These are phyloP conservation scores for Danielozyma ontarioensis DNA, from an alignment of 805 yeast genomes.

Conservation along the genomic window DNA sequence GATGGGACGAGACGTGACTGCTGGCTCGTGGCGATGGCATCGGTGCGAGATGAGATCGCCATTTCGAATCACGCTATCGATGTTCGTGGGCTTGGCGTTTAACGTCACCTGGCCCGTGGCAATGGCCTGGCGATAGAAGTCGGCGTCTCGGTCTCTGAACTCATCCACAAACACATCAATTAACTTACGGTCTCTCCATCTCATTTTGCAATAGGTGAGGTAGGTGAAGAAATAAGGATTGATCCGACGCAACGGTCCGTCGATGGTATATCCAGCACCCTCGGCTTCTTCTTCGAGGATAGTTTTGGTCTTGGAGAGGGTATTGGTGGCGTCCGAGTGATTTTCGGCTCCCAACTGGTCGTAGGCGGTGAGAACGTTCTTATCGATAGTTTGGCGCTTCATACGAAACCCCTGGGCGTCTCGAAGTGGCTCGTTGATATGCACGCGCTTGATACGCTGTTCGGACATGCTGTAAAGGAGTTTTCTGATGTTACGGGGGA, in stretches of 20 bases:
- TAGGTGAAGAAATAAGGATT: constrained; percentile 87
- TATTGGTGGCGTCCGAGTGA: constrained; percentile 3
- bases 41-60: constrained; percentile 81
- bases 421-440: constrained; percentile 11
- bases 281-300: constrained; percentile 54
- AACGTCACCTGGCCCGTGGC: constrained; percentile 65
- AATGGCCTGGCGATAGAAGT: constrained; percentile 52
- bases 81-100: constrained; percentile 58
- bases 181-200: constrained; percentile 86
- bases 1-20: constrained; percentile 58
- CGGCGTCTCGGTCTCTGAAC: constrained; percentile 72
- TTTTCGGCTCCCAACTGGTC: constrained; percentile 34
- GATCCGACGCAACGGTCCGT: constrained; percentile 63
- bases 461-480: too few relatives aligned
- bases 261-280: constrained; percentile 51
- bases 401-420: constrained; percentile 47
- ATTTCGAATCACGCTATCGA: constrained; percentile 64
- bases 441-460: too few relatives aligned
- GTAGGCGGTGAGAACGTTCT: constrained; percentile 34
- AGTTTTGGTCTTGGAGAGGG: constrained; percentile 22
- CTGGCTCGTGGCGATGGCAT: constrained; percentile 87
- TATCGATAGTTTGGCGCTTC: constrained; percentile 40
- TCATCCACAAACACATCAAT: constrained; percentile 79
- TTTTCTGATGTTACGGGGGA: too few relatives aligned
- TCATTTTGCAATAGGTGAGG: constrained; percentile 79